A percentile compares a stretch with the other conserved stretches of the same genome.
These are phyloP conservation scores for Asterella californica DNA, from an alignment of 225 moss, liverwort and hornwort genomes.

Conservation along the genomic window DNA sequence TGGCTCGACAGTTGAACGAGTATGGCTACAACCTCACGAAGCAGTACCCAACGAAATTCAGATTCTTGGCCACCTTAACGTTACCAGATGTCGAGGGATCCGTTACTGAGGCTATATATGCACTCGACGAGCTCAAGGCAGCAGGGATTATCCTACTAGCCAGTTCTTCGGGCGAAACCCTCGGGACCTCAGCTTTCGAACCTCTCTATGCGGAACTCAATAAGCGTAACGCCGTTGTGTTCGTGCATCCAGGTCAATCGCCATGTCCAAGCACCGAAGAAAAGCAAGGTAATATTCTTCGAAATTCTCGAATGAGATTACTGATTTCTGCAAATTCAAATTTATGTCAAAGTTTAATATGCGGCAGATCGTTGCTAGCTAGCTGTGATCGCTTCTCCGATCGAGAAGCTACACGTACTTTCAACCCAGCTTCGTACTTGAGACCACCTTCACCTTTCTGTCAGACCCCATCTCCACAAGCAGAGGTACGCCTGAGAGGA, in stretches of 20 bases:
- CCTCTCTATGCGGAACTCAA: constrained; percentile 7
- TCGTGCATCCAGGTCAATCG: constrained; percentile 8
- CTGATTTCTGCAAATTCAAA: not conserved
- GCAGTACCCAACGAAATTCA: not conserved
- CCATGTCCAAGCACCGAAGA: not conserved
- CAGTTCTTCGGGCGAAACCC: not conserved
- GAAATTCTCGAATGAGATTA: not conserved
- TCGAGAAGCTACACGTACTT: too few species aligned
- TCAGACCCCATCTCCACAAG: not conserved
- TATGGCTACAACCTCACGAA: not conserved
- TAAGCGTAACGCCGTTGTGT: constrained; percentile 5
- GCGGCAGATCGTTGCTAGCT: too few species aligned
- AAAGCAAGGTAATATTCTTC: not conserved
- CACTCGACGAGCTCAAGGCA: constrained; percentile 6
- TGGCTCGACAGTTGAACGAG: constrained; percentile 12
- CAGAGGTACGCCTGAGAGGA: not conserved
- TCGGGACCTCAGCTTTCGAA: not conserved
- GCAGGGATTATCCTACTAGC: not conserved
- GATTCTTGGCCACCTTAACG: constrained; percentile 7
- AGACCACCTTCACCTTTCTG: too few species aligned
- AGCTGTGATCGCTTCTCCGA: too few species aligned
- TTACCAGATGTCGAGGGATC: constrained; percentile 22
- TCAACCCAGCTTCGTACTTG: too few species aligned
- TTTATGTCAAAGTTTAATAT: too few species aligned
- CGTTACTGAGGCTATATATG: constrained; percentile 12